Percentiles rank a stretch among this genome's conserved stretches.
Evolutionary conservation across 768 basidiomycete genomes (phyloP).

Genomic region (Cytidiella melzeri): DNA sequence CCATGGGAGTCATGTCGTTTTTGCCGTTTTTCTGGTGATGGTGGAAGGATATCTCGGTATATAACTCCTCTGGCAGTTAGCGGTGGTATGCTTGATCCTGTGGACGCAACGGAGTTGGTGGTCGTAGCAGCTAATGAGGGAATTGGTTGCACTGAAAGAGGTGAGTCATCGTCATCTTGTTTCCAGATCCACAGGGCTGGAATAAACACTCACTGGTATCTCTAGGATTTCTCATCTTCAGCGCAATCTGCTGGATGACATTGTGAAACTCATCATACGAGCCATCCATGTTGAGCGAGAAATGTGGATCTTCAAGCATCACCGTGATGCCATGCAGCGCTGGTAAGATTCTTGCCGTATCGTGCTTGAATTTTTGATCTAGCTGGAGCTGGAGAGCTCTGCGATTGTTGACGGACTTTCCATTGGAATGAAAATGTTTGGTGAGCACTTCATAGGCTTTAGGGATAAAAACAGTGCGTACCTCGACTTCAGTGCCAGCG

Average conservation of each 20-base stretch:
- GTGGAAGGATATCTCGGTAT: neutral
- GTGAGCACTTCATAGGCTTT: too few species aligned
- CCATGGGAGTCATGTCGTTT: neutral
- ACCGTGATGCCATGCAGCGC: conserved; percentile 3
- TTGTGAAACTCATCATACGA: neutral
- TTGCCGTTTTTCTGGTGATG: neutral
- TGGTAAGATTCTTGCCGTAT: conserved; percentile 1
- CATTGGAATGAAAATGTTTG: too few species aligned
- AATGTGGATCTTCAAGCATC: conserved; percentile 1
- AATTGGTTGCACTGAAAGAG: too few species aligned
- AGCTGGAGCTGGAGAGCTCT: conserved; percentile 4
- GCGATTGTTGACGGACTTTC: neutral
- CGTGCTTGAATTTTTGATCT: conserved; percentile 5
- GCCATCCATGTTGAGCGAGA: neutral
- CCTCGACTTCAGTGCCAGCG: too few species aligned
- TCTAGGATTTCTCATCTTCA: too few species aligned
- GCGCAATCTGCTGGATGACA: neutral
- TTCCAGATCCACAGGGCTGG: too few species aligned
- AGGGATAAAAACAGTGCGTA: too few species aligned
- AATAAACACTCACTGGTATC: too few species aligned
- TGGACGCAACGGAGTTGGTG: too few species aligned
- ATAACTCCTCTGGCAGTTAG: neutral
- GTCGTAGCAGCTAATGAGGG: too few species aligned
- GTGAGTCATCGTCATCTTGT: too few species aligned
- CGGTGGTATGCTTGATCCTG: too few species aligned